A percentile compares a stretch with the other conserved stretches of the same genome.
phyloP scores from a whole-genome alignment of 352 stramenopile species.

The Aphanomyces stellatus region DNA sequence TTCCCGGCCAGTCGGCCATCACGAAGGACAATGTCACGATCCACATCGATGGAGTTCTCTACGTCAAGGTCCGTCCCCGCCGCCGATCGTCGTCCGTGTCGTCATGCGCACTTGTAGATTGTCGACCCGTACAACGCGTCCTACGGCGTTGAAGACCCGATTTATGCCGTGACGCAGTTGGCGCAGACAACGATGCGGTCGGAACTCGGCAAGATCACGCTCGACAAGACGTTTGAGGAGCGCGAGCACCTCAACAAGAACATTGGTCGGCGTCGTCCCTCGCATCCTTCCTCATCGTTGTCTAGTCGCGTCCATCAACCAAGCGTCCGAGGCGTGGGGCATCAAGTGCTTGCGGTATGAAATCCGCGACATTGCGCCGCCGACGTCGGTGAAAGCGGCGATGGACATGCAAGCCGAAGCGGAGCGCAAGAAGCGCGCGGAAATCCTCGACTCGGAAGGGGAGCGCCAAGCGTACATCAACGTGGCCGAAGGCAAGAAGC shows the following conservation, averaged over 20 bases:
- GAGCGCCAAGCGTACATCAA: conserved; percentile 81
- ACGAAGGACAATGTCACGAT: conserved; percentile 90
- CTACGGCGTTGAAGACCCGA: conserved; percentile 56
- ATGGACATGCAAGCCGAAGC: conserved; percentile 92
- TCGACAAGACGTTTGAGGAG: conserved; percentile 92
- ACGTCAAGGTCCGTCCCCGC: conserved; percentile 50
- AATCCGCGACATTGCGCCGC: conserved; percentile 85
- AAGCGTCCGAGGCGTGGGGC: conserved; percentile 83
- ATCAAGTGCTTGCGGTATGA: conserved; percentile 89
- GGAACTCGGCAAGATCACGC: conserved; percentile 87
- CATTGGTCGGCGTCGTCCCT: conserved; percentile 33
- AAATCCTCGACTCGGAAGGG: conserved; percentile 87
- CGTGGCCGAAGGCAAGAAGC: conserved; percentile 85
- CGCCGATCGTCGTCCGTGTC: conserved; percentile 71
- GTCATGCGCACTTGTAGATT: conserved; percentile 21
- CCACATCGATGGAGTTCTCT: conserved; percentile 87
- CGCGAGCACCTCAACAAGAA: conserved; percentile 87
- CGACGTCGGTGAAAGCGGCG: conserved; percentile 74
- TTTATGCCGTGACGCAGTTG: conserved; percentile 87
- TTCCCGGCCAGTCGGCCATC: conserved; percentile 84
- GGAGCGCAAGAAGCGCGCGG: conserved; percentile 84
- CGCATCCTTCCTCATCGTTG: neutral
- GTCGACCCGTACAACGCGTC: conserved; percentile 20
- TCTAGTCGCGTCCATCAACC: conserved; percentile 82
- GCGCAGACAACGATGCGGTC: conserved; percentile 89